Evolutionary conservation across 495 filamentous ascomycete genomes (phyloP).

Genomic region (Oleoguttula mirabilis): DNA sequence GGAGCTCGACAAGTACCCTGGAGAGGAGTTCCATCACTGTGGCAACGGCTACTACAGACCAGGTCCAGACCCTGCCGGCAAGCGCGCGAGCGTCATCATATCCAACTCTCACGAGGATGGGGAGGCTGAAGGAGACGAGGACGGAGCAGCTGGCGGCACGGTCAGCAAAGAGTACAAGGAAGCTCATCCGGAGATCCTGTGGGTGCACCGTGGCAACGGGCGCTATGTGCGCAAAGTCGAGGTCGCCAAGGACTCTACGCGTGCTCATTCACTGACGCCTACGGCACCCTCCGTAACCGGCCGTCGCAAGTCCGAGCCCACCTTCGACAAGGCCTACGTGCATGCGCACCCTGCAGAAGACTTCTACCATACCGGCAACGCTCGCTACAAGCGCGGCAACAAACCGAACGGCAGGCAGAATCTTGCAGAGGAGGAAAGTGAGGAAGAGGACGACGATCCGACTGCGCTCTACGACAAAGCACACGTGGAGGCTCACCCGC

Average conservation of each 20-base stretch:
- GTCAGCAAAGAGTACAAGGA: slow-evolving; percentile 7
- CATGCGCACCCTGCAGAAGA: slow-evolving; percentile 2
- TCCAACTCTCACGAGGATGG: slow-evolving; percentile 1
- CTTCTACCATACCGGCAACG: slow-evolving; percentile 21
- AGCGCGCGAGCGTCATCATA: neutral
- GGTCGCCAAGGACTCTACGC: neutral
- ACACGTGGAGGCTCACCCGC: slow-evolving; percentile 10
- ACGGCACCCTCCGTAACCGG: neutral
- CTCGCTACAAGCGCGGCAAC: slow-evolving; percentile 12
- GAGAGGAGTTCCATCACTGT: slow-evolving; percentile 14
- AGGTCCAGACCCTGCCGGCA: slow-evolving; percentile 9
- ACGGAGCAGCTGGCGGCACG: neutral
- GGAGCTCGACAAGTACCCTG: slow-evolving; percentile 11
- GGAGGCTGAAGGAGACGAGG: neutral
- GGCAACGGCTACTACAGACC: slow-evolving; percentile 18
- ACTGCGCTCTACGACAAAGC: slow-evolving; percentile 7
- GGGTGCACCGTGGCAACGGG: slow-evolving; percentile 18
- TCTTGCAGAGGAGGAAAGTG: neutral
- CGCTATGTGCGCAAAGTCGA: slow-evolving; percentile 11
- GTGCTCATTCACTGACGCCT: neutral
- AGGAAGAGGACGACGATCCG: slow-evolving; percentile 1
- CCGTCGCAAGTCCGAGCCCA: slow-evolving; percentile 1
- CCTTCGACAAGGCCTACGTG: slow-evolving; percentile 15
- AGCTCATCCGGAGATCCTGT: slow-evolving; percentile 12
- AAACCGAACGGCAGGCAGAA: neutral